Conservation (phyloP, 768 basidiomycete species). For the Cystofilobasidium ferigula region DNA sequence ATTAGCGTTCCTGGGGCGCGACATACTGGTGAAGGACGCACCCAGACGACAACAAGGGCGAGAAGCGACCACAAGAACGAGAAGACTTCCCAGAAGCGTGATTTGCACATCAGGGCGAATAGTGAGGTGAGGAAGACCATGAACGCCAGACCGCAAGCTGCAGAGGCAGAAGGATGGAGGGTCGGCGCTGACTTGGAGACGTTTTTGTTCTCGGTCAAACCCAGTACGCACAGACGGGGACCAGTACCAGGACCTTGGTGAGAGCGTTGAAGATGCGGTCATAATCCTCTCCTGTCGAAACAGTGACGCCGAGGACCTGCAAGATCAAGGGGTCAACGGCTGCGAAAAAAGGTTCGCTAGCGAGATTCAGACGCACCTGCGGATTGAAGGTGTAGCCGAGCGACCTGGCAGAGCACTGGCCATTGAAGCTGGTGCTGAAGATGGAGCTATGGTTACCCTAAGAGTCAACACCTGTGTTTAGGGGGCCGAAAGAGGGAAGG, state of each 20-base stretch:
- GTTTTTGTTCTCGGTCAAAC: background rate
- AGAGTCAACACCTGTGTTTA: background rate
- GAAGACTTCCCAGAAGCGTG: slow-evolving; percentile 17
- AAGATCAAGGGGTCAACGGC: background rate
- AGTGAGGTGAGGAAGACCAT: slow-evolving; percentile 5
- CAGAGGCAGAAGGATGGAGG: background rate
- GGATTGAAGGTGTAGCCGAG: slow-evolving; percentile 15
- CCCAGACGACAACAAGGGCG: slow-evolving; percentile 3
- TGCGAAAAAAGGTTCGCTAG: background rate
- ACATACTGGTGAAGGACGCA: background rate
- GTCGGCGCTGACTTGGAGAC: too few relatives aligned
- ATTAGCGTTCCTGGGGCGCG: background rate
- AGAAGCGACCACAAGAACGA: slow-evolving; percentile 4
- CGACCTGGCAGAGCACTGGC: background rate
- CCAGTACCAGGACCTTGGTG: slow-evolving; percentile 5
- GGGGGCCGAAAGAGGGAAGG: background rate
- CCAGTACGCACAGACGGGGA: background rate
- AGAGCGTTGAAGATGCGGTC: slow-evolving; percentile 2
- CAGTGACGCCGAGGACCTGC: background rate
- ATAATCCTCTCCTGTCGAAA: background rate
- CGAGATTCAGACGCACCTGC: background rate
- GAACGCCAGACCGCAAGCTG: slow-evolving; percentile 9
- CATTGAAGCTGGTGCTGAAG: background rate
- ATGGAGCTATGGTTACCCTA: background rate
- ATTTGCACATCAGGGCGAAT: slow-evolving; percentile 3